phyloP scores from a whole-genome alignment of 2,329 filamentous ascomycete genomes.

The Ophiostoma perfectum region DNA sequence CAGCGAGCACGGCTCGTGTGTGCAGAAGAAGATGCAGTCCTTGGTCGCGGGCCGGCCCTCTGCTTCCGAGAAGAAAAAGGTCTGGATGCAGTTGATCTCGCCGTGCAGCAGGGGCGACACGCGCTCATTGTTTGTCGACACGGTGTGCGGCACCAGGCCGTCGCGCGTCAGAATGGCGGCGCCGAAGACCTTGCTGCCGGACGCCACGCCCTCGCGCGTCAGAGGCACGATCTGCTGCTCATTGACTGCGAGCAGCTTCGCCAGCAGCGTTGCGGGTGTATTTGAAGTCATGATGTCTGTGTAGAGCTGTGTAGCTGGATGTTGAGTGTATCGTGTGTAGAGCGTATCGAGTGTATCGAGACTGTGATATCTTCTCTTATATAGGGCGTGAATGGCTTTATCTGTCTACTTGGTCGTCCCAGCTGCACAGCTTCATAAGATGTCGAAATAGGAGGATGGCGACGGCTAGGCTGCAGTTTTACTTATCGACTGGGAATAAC shows the following conservation, averaged over 20 bases:
- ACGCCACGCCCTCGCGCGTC: conserved; percentile 44
- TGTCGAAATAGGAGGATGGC: no score
- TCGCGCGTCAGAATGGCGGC: conserved; percentile 47
- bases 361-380: no score
- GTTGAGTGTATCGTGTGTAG: not conserved
- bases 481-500: no score
- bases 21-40: conserved; percentile 54
- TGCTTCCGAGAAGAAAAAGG: conserved; percentile 45
- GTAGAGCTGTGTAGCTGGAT: no score
- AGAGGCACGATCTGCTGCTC: conserved; percentile 48
- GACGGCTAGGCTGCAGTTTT: no score
- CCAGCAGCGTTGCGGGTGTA: conserved; percentile 34
- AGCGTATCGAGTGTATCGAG: no score
- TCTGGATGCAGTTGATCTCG: conserved; percentile 56
- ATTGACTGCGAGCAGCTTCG: conserved; percentile 39
- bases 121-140: conserved; percentile 53
- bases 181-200: conserved; percentile 53
- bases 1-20: conserved; percentile 55
- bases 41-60: conserved; percentile 32
- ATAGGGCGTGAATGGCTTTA: no score
- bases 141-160: conserved; percentile 41
- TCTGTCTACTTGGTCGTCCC: no score
- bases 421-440: no score
- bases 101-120: conserved; percentile 52
- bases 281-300: not conserved